Conservation (phyloP, 148 eudicot species). For the Oxyria digyna region DNA sequence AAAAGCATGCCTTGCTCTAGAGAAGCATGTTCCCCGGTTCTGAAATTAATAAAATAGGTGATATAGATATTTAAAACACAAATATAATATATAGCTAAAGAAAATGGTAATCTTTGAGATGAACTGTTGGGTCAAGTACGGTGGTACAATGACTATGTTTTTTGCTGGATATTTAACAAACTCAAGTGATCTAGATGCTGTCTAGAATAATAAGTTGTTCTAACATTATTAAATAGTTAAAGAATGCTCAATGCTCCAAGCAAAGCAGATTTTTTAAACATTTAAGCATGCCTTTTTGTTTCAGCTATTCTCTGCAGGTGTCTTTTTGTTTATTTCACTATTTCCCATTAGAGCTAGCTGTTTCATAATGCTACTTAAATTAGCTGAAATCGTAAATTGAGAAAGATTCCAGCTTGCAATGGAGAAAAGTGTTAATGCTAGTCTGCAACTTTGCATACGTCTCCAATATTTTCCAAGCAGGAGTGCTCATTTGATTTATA, state of each 20-base stretch:
- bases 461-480: not conserved
- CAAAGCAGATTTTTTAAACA: not conserved
- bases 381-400: not conserved
- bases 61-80: not conserved
- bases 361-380: not conserved
- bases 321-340: no score
- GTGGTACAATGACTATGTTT: not conserved
- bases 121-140: not conserved
- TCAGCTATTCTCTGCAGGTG: not conserved
- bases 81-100: not conserved
- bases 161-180: not conserved
- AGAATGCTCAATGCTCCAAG: not conserved
- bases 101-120: not conserved
- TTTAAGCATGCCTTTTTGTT: not conserved
- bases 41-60: not conserved
- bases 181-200: not conserved
- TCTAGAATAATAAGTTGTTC: not conserved
- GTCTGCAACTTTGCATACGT: not conserved
- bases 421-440: not conserved
- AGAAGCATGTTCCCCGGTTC: not conserved
- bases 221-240: not conserved
- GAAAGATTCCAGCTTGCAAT: not conserved
- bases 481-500: not conserved
- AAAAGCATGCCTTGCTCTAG: no score
- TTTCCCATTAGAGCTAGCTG: not conserved